Base-by-base conservation (phyloP, 352 stramenopile genomes). In the Blastocystis sp. region DNA sequence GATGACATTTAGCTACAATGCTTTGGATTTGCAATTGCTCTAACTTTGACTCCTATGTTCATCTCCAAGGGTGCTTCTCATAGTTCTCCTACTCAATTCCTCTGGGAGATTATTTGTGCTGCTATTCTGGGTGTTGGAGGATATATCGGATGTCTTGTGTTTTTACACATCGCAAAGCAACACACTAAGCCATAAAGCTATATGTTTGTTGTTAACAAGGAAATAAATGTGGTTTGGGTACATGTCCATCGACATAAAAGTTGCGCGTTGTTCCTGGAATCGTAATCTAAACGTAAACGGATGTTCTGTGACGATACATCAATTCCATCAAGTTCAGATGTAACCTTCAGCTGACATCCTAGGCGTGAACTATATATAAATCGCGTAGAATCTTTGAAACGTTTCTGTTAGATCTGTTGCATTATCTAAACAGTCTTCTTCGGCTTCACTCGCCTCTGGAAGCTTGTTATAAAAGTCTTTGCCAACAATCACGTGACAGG, bases 241-340 rank as follows among this genome's bases (percentile, higher is more conserved):
- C 77, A 70, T 88, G 77, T 54, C 77, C 77, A 77, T 88, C 77
- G 4, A 88, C 77, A 66, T 88, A 88, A 42, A 88, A 88, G 57
- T 88, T 88, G 22, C 77, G 51, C 9, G 77, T 88, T 57, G 22
- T 73, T 48, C 27, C 68, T 24, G 77, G 77, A 78, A 88, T 56
- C 0, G 77, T 88, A 51, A 87, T 56, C 75, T 87, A 87, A 0
- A 35, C 19, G 6, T 6, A 30, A 54, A 87, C 0, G 0, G 5
- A 73, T 13, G 17, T 22, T 73, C 11, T 7, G 0, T 1, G 13
- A 44, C 17, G 42, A 33, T 40, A 88, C 77, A 40, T 88, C 77
- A 40, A 88, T 77, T 53, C 56, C 40, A 44, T 88, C 77, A 24
- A 73, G 44, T 54, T 88, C 77, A 2, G 73, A 17, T 27, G 51